These are phyloP conservation scores for Dalechampia spathulata DNA, from an alignment of 441 rosid species.

Conservation along the genomic window DNA sequence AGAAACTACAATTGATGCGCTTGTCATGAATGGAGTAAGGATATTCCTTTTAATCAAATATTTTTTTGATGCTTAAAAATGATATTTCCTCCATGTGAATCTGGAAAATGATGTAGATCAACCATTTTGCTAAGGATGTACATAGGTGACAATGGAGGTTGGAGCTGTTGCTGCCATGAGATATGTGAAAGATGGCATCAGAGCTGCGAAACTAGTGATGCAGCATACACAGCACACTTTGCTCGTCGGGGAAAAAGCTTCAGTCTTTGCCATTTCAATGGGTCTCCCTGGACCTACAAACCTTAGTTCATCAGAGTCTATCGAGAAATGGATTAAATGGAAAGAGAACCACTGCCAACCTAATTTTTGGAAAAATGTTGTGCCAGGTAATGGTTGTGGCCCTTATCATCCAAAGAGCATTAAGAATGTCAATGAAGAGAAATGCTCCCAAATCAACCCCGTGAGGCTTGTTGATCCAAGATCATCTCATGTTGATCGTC, in stretches of 20 bases:
- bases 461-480: constrained; percentile 29
- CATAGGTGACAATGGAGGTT: constrained; percentile 91
- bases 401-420: constrained; percentile 48
- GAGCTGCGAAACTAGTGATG: constrained; percentile 84
- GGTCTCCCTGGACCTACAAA: constrained; percentile 85
- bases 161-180: constrained; percentile 99
- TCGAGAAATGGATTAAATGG: constrained; percentile 76
- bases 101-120: constrained; percentile 11
- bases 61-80: neutral
- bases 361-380: constrained; percentile 75
- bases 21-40: constrained; percentile 71
- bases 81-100: neutral
- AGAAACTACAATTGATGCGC: constrained; percentile 65
- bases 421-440: constrained; percentile 14
- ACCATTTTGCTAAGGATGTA: constrained; percentile 38
- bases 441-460: constrained; percentile 22
- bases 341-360: constrained; percentile 68
- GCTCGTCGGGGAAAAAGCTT: constrained; percentile 78
- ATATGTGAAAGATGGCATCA: constrained; percentile 80
- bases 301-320: constrained; percentile 71
- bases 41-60: constrained; percentile 37
- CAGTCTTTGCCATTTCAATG: constrained; percentile 85
- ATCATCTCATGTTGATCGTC: constrained; percentile 51
- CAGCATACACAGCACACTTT: constrained; percentile 66
- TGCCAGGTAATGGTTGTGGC: constrained; percentile 56